These are phyloP conservation scores for Rutstroemia sp. DNA, from an alignment of 2,329 filamentous ascomycete genomes.

Conservation along the genomic window DNA sequence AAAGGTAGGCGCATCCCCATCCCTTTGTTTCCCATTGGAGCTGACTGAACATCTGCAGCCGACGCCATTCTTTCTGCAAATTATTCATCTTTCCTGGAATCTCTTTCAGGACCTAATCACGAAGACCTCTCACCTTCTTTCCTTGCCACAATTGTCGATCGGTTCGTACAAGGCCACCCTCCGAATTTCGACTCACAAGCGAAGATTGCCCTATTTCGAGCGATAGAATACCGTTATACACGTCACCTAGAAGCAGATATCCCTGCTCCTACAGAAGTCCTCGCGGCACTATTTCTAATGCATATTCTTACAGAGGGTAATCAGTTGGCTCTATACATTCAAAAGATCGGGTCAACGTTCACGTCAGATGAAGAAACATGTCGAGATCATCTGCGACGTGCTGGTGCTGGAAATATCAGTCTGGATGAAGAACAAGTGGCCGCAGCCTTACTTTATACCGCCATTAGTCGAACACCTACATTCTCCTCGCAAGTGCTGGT, in stretches of 20 bases:
- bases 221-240: slow-evolving; percentile 55
- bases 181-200: slow-evolving; percentile 75
- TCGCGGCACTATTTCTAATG: slow-evolving; percentile 62
- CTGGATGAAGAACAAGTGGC: slow-evolving; percentile 79
- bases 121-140: slow-evolving; percentile 62
- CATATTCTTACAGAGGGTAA: slow-evolving; percentile 56
- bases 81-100: slow-evolving; percentile 68
- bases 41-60: slow-evolving; percentile 44
- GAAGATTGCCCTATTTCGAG: slow-evolving; percentile 58
- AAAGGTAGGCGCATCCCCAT: slow-evolving; percentile 58
- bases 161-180: slow-evolving; percentile 79
- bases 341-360: slow-evolving; percentile 65
- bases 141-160: slow-evolving; percentile 74
- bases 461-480: slow-evolving; percentile 48
- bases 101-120: slow-evolving; percentile 59
- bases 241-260: slow-evolving; percentile 46
- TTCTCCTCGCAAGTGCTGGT: slow-evolving; percentile 50
- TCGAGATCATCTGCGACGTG: slow-evolving; percentile 44
- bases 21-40: slow-evolving; percentile 8
- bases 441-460: slow-evolving; percentile 62
- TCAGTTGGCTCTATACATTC: slow-evolving; percentile 58
- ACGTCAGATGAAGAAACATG: slow-evolving; percentile 69
- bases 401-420: slow-evolving; percentile 39
- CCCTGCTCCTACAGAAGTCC: slow-evolving; percentile 61
- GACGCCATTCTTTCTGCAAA: slow-evolving; percentile 84